Conservation (phyloP, 2,329 filamentous ascomycete species). For the Scytalidium lignicola region DNA sequence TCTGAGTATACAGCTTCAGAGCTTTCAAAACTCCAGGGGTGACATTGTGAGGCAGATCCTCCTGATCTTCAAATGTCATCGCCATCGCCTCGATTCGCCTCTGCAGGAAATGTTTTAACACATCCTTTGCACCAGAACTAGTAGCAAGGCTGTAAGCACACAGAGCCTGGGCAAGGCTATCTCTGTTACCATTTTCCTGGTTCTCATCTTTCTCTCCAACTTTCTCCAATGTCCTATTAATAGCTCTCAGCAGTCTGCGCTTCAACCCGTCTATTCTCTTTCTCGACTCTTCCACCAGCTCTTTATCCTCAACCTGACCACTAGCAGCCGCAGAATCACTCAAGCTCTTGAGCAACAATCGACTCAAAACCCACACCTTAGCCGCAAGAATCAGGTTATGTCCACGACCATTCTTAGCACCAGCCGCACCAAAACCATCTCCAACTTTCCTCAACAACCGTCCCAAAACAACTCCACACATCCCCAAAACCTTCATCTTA, state of each 20-base stretch:
- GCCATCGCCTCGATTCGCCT: slow-evolving; percentile 66
- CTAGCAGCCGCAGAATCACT: slow-evolving; percentile 42
- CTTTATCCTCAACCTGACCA: slow-evolving; percentile 25
- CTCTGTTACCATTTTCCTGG: slow-evolving; percentile 29
- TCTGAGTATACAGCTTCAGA: slow-evolving; percentile 69
- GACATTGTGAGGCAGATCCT: slow-evolving; percentile 36
- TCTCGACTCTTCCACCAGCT: slow-evolving; percentile 52
- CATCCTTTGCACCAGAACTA: slow-evolving; percentile 73
- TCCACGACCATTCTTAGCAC: slow-evolving; percentile 8
- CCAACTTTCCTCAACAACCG: slow-evolving; percentile 38
- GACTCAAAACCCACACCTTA: slow-evolving; percentile 70
- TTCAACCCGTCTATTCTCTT: slow-evolving; percentile 59
- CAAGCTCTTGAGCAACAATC: slow-evolving; percentile 70
- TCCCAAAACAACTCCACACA: slow-evolving; percentile 44
- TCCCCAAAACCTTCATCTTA: slow-evolving; percentile 44
- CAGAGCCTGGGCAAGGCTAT: slow-evolving; percentile 63
- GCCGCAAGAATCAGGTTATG: slow-evolving; percentile 52
- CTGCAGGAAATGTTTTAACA: slow-evolving; percentile 71
- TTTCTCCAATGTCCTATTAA: slow-evolving; percentile 64
- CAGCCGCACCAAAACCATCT: slow-evolving; percentile 24
- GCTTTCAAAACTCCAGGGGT: slow-evolving; percentile 50
- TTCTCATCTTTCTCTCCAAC: slow-evolving; percentile 41
- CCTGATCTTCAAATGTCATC: slow-evolving; percentile 48
- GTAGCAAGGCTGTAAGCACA: slow-evolving; percentile 79
- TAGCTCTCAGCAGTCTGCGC: slow-evolving; percentile 57